A percentile compares a stretch with the other conserved stretches of the same genome.
phyloP scores from a whole-genome alignment of 2,329 filamentous ascomycete species.

The Didymella pomorum region DNA sequence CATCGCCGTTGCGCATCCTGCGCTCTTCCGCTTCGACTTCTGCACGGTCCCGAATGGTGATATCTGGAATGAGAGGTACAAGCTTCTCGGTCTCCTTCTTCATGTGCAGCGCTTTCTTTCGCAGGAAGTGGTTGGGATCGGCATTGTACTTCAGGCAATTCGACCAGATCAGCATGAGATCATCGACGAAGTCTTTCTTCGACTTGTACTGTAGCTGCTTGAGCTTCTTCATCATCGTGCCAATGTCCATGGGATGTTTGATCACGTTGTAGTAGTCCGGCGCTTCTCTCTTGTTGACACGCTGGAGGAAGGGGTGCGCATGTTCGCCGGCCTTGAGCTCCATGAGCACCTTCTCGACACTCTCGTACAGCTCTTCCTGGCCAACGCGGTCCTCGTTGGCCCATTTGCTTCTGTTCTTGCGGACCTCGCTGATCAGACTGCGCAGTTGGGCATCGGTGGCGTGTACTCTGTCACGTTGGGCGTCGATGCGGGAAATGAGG shows the following conservation, averaged over 20 bases:
- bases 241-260: slow-evolving; percentile 97
- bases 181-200: slow-evolving; percentile 92
- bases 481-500: slow-evolving; percentile 92
- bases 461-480: slow-evolving; percentile 86
- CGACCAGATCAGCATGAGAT: slow-evolving; percentile 94
- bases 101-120: slow-evolving; percentile 96
- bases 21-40: slow-evolving; percentile 81
- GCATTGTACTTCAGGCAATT: slow-evolving; percentile 97
- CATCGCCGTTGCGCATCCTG: slow-evolving; percentile 81
- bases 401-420: slow-evolving; percentile 99
- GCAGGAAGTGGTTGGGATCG: slow-evolving; percentile 83
- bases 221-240: slow-evolving; percentile 98
- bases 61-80: slow-evolving; percentile 91
- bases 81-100: slow-evolving; percentile 97
- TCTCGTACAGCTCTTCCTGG: slow-evolving; percentile 97
- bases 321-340: slow-evolving; percentile 98
- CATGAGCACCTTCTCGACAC: slow-evolving; percentile 93
- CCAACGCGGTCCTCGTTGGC: slow-evolving; percentile 97
- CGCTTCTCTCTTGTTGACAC: slow-evolving; percentile 96
- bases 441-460: slow-evolving; percentile 93
- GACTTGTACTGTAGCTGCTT: slow-evolving; percentile 65
- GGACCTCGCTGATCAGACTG: slow-evolving; percentile 93
- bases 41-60: slow-evolving; percentile 86
- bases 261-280: slow-evolving; percentile 95
- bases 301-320: slow-evolving; percentile 91